Evolutionary conservation across 2,329 filamentous ascomycete genomes (phyloP).

Genomic region (Lecanosticta acicola): DNA sequence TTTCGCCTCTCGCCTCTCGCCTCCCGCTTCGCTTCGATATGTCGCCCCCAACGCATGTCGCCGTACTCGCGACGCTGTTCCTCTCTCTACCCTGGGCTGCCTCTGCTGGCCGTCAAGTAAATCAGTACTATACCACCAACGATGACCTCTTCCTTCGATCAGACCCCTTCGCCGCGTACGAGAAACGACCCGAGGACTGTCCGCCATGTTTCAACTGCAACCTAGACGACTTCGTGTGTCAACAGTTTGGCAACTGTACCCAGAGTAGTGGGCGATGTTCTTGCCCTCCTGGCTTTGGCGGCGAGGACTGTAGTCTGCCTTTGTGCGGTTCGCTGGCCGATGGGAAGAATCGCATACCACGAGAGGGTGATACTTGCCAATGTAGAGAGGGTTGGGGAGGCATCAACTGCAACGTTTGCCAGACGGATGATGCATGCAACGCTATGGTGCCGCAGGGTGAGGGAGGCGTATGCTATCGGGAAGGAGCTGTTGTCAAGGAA

Average conservation of each 20-base stretch:
- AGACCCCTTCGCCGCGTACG: slow-evolving; percentile 56
- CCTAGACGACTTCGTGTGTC: slow-evolving; percentile 82
- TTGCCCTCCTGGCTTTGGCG: slow-evolving; percentile 87
- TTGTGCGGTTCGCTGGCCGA: slow-evolving; percentile 84
- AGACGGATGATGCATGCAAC: slow-evolving; percentile 74
- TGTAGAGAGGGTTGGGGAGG: slow-evolving; percentile 93
- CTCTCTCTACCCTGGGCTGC: slow-evolving; percentile 19
- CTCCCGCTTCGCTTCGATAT: slow-evolving; percentile 19
- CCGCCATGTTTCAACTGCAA: slow-evolving; percentile 98
- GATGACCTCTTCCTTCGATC: slow-evolving; percentile 23
- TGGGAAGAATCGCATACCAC: slow-evolving; percentile 70
- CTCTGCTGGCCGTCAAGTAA: slow-evolving; percentile 17
- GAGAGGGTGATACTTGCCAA: slow-evolving; percentile 65
- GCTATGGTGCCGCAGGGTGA: slow-evolving; percentile 69
- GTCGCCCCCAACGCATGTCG: slow-evolving; percentile 21
- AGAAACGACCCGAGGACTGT: slow-evolving; percentile 68
- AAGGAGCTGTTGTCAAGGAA: slow-evolving; percentile 82
- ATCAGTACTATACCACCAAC: slow-evolving; percentile 27
- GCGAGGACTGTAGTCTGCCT: slow-evolving; percentile 85
- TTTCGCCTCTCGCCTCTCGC: slow-evolving; percentile 1
- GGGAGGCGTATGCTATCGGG: slow-evolving; percentile 85
- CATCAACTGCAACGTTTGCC: slow-evolving; percentile 95
- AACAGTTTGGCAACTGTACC: slow-evolving; percentile 86
- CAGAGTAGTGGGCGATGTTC: slow-evolving; percentile 86
- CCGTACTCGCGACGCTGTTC: slow-evolving; percentile 20